phyloP scores from a whole-genome alignment of 306 rosid genomes.

The Castanea crenata region DNA sequence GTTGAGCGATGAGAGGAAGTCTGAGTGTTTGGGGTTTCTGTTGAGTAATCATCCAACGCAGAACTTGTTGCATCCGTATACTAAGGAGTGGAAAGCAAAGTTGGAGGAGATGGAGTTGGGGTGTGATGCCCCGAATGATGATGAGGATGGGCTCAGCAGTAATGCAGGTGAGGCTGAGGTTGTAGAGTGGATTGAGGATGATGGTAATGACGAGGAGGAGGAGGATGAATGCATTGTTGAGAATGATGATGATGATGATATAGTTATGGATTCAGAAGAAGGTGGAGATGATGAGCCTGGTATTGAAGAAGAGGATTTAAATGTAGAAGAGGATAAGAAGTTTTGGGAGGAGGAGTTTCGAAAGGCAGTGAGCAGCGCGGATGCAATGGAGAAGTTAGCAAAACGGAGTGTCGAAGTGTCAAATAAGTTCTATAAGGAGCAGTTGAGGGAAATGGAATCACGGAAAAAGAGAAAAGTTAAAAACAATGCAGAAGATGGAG shows the following conservation, averaged over 20 bases:
- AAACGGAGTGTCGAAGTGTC: slow-evolving; percentile 33
- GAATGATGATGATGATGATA: slow-evolving; percentile 22
- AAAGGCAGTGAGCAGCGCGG: slow-evolving; percentile 54
- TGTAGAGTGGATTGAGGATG: slow-evolving; percentile 81
- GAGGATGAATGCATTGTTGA: slow-evolving; percentile 3
- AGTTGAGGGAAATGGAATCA: slow-evolving; percentile 27
- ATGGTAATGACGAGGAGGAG: slow-evolving; percentile 1
- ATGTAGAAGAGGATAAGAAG: slow-evolving; percentile 29
- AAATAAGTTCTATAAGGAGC: slow-evolving; percentile 26
- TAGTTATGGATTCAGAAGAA: slow-evolving; percentile 39
- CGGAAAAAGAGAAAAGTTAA: slow-evolving; percentile 1
- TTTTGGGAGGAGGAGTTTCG: slow-evolving; percentile 59
- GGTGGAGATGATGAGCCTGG: slow-evolving; percentile 29
- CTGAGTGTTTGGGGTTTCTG: slow-evolving; percentile 76
- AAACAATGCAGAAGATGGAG: slow-evolving; percentile 40
- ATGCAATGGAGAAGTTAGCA: slow-evolving; percentile 68
- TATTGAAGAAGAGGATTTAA: slow-evolving; percentile 26
- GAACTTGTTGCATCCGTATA: slow-evolving; percentile 74
- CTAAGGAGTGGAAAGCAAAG: slow-evolving; percentile 94
- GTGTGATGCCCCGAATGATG: slow-evolving; percentile 91
- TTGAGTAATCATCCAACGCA: slow-evolving; percentile 70
- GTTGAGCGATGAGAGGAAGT: slow-evolving; percentile 76
- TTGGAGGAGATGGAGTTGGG: slow-evolving; percentile 93
- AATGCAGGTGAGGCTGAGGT: slow-evolving; percentile 51
- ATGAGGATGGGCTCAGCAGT: slow-evolving; percentile 31